A percentile compares a stretch with the other conserved stretches of the same genome.
Evolutionary conservation across 2,329 filamentous ascomycete species (phyloP).

Genomic region (Fusarium torreyae): DNA sequence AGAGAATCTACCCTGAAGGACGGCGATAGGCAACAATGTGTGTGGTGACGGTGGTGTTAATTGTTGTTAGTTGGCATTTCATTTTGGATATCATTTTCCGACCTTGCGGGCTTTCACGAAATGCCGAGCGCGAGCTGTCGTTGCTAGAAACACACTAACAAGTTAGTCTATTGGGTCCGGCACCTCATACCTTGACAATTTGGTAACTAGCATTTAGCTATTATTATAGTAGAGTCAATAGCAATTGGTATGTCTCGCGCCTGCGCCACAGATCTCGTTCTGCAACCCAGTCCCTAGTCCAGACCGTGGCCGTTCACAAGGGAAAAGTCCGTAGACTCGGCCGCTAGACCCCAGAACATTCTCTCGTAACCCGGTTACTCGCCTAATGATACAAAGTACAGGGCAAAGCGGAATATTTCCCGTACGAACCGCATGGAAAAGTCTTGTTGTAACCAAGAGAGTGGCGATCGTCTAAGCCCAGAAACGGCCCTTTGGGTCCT

Average conservation of each 20-base stretch:
- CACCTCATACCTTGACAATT: slow-evolving; percentile 24
- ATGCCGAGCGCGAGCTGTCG: slow-evolving; percentile 20
- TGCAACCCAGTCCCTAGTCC: slow-evolving; percentile 20
- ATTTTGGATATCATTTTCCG: slow-evolving; percentile 38
- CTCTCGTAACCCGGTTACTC: slow-evolving; percentile 13
- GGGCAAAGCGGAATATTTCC: slow-evolving; percentile 37
- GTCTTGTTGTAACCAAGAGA: neutral
- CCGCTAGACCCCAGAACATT: slow-evolving; percentile 26
- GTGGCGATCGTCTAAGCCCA: slow-evolving; percentile 10
- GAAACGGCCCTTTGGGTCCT: slow-evolving; percentile 9
- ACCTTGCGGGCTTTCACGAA: slow-evolving; percentile 27
- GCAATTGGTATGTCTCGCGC: slow-evolving; percentile 17
- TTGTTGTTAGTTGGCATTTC: slow-evolving; percentile 1
- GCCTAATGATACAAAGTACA: slow-evolving; percentile 16
- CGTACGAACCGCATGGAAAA: slow-evolving; percentile 28
- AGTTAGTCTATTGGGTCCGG: slow-evolving; percentile 23
- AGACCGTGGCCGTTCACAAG: slow-evolving; percentile 11
- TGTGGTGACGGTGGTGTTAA: neutral
- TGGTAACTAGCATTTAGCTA: slow-evolving; percentile 22
- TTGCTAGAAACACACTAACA: slow-evolving; percentile 31
- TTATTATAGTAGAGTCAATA: slow-evolving; percentile 10
- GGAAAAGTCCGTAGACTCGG: slow-evolving; percentile 21
- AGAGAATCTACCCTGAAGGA: neutral
- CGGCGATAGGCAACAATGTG: neutral
- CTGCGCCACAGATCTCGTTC: slow-evolving; percentile 39